A percentile compares a stretch with the other conserved stretches of the same genome.
Conservation (phyloP, 2,329 filamentous ascomycete genomes). For the Rhynchosporium secalis region DNA sequence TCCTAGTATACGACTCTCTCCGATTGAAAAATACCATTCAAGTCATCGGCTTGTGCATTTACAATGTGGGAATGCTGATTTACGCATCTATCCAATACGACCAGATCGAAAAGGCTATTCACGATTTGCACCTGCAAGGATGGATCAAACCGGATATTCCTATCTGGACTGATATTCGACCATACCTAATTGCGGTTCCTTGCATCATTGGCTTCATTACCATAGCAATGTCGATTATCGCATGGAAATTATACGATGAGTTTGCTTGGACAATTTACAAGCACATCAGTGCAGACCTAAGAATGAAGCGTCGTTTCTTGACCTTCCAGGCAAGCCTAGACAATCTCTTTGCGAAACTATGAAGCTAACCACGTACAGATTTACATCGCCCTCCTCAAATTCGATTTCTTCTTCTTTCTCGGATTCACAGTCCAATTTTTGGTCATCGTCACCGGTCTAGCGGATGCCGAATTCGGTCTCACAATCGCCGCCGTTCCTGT, state of each 20-base stretch:
- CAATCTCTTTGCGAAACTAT: not conserved
- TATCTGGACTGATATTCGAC: slow-evolving; percentile 70
- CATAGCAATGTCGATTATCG: slow-evolving; percentile 69
- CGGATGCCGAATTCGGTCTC: slow-evolving; percentile 75
- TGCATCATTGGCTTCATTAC: slow-evolving; percentile 78
- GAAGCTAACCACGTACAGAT: slow-evolving; percentile 59
- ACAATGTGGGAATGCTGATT: slow-evolving; percentile 87
- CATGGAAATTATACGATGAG: slow-evolving; percentile 97
- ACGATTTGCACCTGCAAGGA: slow-evolving; percentile 52
- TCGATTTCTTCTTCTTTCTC: slow-evolving; percentile 99
- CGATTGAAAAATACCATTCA: slow-evolving; percentile 98
- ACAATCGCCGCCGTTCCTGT: slow-evolving; percentile 89
- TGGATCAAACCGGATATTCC: slow-evolving; percentile 39
- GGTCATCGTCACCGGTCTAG: slow-evolving; percentile 75
- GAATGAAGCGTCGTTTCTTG: slow-evolving; percentile 94
- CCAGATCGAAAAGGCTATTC: slow-evolving; percentile 78
- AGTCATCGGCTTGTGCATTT: slow-evolving; percentile 89
- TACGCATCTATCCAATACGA: slow-evolving; percentile 93
- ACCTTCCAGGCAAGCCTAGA: slow-evolving; percentile 77
- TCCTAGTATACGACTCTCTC: slow-evolving; percentile 90
- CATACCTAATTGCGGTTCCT: slow-evolving; percentile 83
- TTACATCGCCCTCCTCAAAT: slow-evolving; percentile 96
- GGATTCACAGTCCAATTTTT: slow-evolving; percentile 98
- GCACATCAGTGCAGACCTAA: slow-evolving; percentile 94
- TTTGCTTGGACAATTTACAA: slow-evolving; percentile 99